Evolutionary conservation across 495 filamentous ascomycete species (phyloP).

Genomic region (Neurospora terricola): DNA sequence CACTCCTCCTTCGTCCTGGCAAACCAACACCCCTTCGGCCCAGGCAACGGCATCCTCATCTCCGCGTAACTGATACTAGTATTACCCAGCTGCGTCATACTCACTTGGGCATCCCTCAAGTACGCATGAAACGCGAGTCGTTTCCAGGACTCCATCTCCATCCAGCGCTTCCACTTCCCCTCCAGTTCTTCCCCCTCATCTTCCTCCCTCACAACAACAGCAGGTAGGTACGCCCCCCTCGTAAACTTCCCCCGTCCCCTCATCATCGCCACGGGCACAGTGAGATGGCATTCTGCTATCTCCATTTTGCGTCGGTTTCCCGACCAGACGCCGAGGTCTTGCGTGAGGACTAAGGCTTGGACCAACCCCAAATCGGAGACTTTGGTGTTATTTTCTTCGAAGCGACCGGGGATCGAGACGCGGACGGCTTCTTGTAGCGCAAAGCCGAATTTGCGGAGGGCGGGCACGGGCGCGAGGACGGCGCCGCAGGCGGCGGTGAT

Average conservation of each 20-base stretch:
- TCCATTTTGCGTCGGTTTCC: conserved; percentile 59
- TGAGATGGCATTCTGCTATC: conserved; percentile 49
- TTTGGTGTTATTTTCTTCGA: conserved; percentile 48
- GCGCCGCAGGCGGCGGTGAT: conserved; percentile 47
- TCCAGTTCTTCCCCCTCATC: conserved; percentile 41
- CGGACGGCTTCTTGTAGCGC: conserved; percentile 52
- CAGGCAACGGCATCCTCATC: conserved; percentile 48
- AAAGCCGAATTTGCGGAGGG: conserved; percentile 52
- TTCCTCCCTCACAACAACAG: neutral
- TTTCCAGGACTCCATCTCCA: conserved; percentile 46
- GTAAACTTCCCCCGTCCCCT: neutral
- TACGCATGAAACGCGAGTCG: conserved; percentile 49
- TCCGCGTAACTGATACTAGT: conserved; percentile 56
- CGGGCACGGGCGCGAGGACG: conserved; percentile 41
- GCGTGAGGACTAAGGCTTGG: conserved; percentile 43
- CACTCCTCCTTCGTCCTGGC: conserved; percentile 46
- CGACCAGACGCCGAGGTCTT: conserved; percentile 57
- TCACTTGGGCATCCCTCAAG: conserved; percentile 47
- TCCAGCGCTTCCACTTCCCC: conserved; percentile 50
- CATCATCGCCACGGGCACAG: conserved; percentile 16
- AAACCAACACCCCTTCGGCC: conserved; percentile 44
- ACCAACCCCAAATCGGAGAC: conserved; percentile 45
- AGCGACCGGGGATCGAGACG: conserved; percentile 16
- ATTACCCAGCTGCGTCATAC: conserved; percentile 45
- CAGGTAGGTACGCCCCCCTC: neutral